Base-by-base conservation (phyloP, 805 yeast genomes). In the Metschnikowia anglica region DNA sequence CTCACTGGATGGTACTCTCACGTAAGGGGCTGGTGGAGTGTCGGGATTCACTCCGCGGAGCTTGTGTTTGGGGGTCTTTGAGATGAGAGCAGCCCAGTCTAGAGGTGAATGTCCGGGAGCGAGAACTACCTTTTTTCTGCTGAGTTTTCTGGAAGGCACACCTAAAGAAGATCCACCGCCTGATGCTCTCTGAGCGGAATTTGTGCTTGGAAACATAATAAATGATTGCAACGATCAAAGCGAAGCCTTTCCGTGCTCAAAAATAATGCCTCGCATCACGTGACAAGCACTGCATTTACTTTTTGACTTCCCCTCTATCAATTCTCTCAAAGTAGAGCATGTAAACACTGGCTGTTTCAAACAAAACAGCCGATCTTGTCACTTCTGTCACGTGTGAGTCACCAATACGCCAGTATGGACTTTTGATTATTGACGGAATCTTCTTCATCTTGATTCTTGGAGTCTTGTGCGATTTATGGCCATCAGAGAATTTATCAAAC, bases 381-480 rank as follows among this genome's bases (percentile, higher is more conserved):
- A 75, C 80, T 58, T 89, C 97, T 28, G 78, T 64, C 3, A 86
- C 79, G 23, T 67, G 70, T 2, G 85, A 71, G 63, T 93, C 98
- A 48, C 95, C 87, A 25, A 90, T 79, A 49, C 86, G 74, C 98
- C 98, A 91, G 55, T 72, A 85, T 15, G 91, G 89, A 33, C 74
- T 65, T 43, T 78, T 79, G 3, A 72, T 56, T 13, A 77, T 68
- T 13, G 82, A 73, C 3, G 80, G 76, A 9, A 84, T 65, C 53
- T 76, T 81, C 55, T 76, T 81, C 61, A 72, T 55, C 56, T 70
- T 61, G 50, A 68, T 61, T 49, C 62, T 56, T 19, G 52, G 37
- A 10, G 41, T 37, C 25, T 37, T 37, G 28, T 28, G 24, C 20
- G 37, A 38, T 30, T 48, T 37, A 48, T 39, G 44, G 34, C 37